phyloP scores from a whole-genome alignment of 1,284 basidiomycete genomes.

The Trichosporon sp. region DNA sequence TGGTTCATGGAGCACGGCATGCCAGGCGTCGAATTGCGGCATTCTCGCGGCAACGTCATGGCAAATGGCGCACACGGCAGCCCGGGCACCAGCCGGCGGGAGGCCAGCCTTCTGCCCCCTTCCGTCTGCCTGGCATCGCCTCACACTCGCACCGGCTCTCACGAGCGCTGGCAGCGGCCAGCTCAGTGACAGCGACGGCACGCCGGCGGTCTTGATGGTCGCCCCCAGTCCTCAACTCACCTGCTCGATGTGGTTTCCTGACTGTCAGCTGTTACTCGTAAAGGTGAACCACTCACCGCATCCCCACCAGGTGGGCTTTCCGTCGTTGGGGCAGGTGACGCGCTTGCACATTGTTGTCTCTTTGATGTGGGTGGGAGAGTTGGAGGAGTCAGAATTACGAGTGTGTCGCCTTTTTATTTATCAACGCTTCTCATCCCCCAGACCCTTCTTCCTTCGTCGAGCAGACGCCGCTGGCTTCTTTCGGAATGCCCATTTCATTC shows the following conservation, averaged over 20 bases:
- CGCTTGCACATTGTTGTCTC: slow-evolving; percentile 42
- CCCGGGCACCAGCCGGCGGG: too few relatives aligned
- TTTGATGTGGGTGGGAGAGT: neutral
- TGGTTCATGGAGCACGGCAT: neutral
- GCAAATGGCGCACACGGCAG: too few relatives aligned
- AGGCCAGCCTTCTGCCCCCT: too few relatives aligned
- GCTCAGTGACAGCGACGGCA: neutral
- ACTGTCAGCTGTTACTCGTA: slow-evolving; percentile 4
- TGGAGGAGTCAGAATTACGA: neutral
- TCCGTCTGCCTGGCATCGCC: too few relatives aligned
- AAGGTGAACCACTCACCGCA: slow-evolving; percentile 37
- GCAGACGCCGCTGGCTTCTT: slow-evolving; percentile 1
- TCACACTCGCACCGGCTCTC: too few relatives aligned
- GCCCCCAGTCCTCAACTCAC: slow-evolving; percentile 23
- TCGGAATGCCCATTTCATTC: neutral
- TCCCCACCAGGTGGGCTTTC: slow-evolving; percentile 50
- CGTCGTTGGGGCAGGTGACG: slow-evolving; percentile 47
- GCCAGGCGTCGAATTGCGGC: too few relatives aligned
- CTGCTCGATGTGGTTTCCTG: slow-evolving; percentile 46
- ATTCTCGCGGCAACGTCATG: too few relatives aligned
- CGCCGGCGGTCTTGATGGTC: too few relatives aligned
- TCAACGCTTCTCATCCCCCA: neutral
- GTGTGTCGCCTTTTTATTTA: neutral
- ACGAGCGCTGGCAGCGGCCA: too few relatives aligned
- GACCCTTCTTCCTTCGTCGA: neutral